Evolutionary conservation across 371 early-diverging fungal genomes (phyloP).

Genomic region (Apophysomyces elegans): DNA sequence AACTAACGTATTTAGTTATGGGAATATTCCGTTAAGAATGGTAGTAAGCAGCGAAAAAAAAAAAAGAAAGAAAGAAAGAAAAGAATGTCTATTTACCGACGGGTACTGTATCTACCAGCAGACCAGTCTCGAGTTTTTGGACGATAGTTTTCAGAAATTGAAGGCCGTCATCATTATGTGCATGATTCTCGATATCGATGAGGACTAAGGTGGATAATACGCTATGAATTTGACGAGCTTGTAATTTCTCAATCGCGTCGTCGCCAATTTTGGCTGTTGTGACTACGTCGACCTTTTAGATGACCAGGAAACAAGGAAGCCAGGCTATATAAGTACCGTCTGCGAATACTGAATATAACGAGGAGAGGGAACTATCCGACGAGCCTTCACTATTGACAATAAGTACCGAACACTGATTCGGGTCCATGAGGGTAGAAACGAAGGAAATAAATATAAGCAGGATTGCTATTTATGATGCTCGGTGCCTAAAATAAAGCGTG

Average conservation of each 20-base stretch:
- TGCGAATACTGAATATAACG: not conserved
- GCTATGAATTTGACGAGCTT: constrained; percentile 8
- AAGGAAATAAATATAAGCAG: not conserved
- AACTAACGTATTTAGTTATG: not conserved
- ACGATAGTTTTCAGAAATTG: not conserved
- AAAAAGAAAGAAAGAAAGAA: not conserved
- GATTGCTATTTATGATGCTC: not conserved
- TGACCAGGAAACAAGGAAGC: not conserved
- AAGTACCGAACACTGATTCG: constrained; percentile 6
- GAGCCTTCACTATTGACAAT: not conserved
- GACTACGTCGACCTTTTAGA: constrained; percentile 11
- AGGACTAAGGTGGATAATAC: constrained; percentile 14
- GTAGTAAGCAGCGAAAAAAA: not conserved
- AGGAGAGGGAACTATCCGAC: not conserved
- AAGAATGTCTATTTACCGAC: constrained; percentile 9
- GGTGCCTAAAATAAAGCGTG: too few species aligned
- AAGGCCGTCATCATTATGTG: not conserved
- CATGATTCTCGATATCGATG: constrained; percentile 14
- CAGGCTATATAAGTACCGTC: not conserved
- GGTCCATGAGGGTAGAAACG: not conserved
- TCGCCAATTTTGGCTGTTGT: constrained; percentile 13
- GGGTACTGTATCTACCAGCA: constrained; percentile 14
- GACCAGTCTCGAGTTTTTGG: constrained; percentile 5
- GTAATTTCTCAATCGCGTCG: constrained; percentile 17
- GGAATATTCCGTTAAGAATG: not conserved